A percentile compares a stretch with the other conserved stretches of the same genome.
phyloP scores from a whole-genome alignment of 2,329 filamentous ascomycete species.

The Penicillium hesseltinei region DNA sequence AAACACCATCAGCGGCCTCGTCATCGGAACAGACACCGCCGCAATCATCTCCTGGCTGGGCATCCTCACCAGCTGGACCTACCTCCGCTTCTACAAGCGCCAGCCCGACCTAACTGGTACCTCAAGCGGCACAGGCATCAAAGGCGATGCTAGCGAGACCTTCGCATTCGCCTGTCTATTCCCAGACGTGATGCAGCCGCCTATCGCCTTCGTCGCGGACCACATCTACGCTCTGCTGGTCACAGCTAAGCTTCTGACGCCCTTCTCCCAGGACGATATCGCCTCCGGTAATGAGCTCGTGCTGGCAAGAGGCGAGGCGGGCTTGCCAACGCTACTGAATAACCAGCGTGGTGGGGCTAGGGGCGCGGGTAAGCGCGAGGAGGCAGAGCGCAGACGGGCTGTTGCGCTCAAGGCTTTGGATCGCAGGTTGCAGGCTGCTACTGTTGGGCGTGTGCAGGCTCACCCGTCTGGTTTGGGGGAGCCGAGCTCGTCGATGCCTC shows the following conservation, averaged over 20 bases:
- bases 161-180: conserved; percentile 97
- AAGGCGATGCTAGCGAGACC: conserved; percentile 91
- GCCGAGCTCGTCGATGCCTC: conserved; percentile 26
- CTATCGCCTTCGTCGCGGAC: conserved; percentile 71
- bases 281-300: conserved; percentile 71
- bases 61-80: conserved; percentile 87
- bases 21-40: conserved; percentile 70
- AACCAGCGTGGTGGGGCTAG: conserved; percentile 39
- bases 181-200: conserved; percentile 75
- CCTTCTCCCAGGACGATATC: conserved; percentile 79
- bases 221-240: conserved; percentile 73
- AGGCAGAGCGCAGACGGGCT: conserved; percentile 85
- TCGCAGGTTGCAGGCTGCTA: conserved; percentile 84
- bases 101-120: conserved; percentile 56
- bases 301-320: conserved; percentile 61
- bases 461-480: conserved; percentile 31
- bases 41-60: conserved; percentile 77
- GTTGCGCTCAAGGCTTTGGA: conserved; percentile 89
- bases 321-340: conserved; percentile 59
- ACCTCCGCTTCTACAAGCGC: conserved; percentile 88
- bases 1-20: conserved; percentile 63
- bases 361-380: conserved; percentile 71
- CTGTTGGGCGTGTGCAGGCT: conserved; percentile 52
- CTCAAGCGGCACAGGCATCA: conserved; percentile 58
- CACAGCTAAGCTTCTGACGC: conserved; percentile 72